Evolutionary conservation across 1,284 basidiomycete genomes (phyloP), one percentile per base, ranked within the genome.

Genomic region (Naganishia albida): DNA sequence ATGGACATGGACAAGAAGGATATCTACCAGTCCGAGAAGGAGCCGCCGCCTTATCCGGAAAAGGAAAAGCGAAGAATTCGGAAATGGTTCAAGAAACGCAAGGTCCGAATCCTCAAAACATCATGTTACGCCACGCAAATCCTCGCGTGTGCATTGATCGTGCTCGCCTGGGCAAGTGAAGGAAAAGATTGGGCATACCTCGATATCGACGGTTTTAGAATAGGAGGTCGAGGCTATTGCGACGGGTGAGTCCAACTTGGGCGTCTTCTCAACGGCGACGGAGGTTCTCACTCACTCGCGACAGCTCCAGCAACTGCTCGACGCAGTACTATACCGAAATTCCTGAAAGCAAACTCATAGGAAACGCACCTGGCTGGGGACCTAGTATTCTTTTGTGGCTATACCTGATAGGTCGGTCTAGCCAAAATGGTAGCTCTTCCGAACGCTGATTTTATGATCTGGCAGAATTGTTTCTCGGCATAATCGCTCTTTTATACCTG

Each of bases 91-190:
- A 26, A 15, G 25, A 15, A 43, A 20, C 42, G 42, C 42, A 43
- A 43, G 15, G 15, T 18, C 13, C 42, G 42, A 3, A 16, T 43
- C 16, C 13, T 43, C 15, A 18, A 16, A 15, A 20, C 42, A 48
- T 18, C 46, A 20, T 20, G 46, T 30, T 53, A 53, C 20, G 51
- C 28, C n/a, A n/a, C 34, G 4, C 51, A 53, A 13, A 23, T 23
- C 3, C 13, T 39, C 13, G 51, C 28, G 10, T n/a, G 16, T 12
- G 3, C 34, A 3, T 12, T 53, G 13, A 12, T 60, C 20, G 18
- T 60, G 15, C 46, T 60, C 23, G 46, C 56, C 15, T 60, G 56
- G 56, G 46, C 56, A 23, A 38, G 56, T 16, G 38, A 60, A 26
- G 56, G 56, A 2, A 20, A 40, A 7, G 2, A 49, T 25, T 39